Base-by-base conservation (phyloP, 495 filamentous ascomycete species). In the Friedmanniomyces simplex region DNA sequence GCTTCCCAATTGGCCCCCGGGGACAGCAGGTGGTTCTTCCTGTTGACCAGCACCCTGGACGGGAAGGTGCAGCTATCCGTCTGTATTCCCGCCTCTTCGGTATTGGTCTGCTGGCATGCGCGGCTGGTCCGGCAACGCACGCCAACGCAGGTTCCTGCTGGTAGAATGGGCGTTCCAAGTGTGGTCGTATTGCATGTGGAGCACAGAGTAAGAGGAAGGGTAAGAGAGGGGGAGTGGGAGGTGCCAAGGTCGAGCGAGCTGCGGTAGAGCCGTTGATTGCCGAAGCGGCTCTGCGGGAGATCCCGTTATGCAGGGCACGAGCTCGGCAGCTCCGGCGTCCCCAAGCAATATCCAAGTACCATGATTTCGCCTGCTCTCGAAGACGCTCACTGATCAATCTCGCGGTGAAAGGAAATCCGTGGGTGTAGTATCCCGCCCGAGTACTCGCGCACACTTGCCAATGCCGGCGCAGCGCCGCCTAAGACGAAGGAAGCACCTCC, bases 391-490 rank as follows among this genome's bases (percentile, higher is more conserved):
- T n/a, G n/a, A n/a, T n/a, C n/a, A n/a, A n/a, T 32, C 28, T 32
- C 28, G 28, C 28, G 10, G 4, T 32, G n/a, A 32, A 3, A 3
- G 10, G 10, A 10, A 10, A 32, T 32, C 28, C 10, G 10, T 10
- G 10, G 28, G 28, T 32, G 3, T 32, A 32, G 28, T 32, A 10
- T 3, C 10, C 28, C 28, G 10, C 4, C 28, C 28, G 10, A 32
- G 28, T 32, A 32, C 4, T 10, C 28, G 28, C 28, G 28, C 3
- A 32, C 10, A 32, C 39, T 6, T 43, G 39, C 54, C 43, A 58
- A 58, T 58, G 55, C 55, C 22, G 49, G 25, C 50, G 50, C 25
- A 26, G 47, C n/a, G 18, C 28, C 28, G 28, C 10, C 21, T 5
- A 24, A 52, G 26, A 7, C 2, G 50, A 13, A 37, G 25, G 25